Percentiles rank a stretch among this genome's conserved stretches.
These are phyloP conservation scores for Benincasa hispida DNA, from an alignment of 306 rosid genomes.

Conservation along the genomic window DNA sequence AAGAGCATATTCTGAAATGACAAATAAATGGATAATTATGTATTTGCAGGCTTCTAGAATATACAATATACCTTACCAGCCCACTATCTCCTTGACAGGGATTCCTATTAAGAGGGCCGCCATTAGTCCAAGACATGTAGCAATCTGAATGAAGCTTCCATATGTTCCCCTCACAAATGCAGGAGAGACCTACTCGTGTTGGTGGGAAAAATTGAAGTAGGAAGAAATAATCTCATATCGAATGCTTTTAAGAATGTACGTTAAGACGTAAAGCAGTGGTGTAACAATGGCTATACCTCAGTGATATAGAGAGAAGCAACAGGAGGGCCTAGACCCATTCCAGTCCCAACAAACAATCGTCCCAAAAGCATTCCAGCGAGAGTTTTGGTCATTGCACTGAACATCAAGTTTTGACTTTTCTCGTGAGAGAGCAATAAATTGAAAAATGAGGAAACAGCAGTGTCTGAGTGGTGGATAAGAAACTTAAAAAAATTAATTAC, in stretches of 20 bases:
- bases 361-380: conserved; percentile 90
- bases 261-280: background rate
- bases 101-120: conserved; percentile 86
- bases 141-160: conserved; percentile 89
- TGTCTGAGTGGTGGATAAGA: background rate
- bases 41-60: conserved; percentile 2
- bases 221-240: background rate
- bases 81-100: conserved; percentile 67
- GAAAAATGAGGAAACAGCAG: background rate
- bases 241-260: background rate
- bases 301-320: conserved; percentile 75
- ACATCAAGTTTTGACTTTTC: conserved; percentile 10
- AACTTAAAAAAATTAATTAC: background rate
- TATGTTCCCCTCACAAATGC: conserved; percentile 85
- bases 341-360: conserved; percentile 85
- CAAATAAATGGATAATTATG: conserved; percentile 8
- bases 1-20: conserved; percentile 12
- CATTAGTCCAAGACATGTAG: conserved; percentile 88
- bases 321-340: conserved; percentile 90
- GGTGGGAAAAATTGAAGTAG: conserved; percentile 9
- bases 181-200: conserved; percentile 63
- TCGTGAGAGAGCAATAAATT: background rate
- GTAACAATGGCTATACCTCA: conserved; percentile 42
- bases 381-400: conserved; percentile 85
- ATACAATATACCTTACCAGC: conserved; percentile 47